Percentiles rank a stretch among this genome's conserved stretches.
Conservation (phyloP, 176 grass and related monocot species). For the Triticum dicoccoides region DNA sequence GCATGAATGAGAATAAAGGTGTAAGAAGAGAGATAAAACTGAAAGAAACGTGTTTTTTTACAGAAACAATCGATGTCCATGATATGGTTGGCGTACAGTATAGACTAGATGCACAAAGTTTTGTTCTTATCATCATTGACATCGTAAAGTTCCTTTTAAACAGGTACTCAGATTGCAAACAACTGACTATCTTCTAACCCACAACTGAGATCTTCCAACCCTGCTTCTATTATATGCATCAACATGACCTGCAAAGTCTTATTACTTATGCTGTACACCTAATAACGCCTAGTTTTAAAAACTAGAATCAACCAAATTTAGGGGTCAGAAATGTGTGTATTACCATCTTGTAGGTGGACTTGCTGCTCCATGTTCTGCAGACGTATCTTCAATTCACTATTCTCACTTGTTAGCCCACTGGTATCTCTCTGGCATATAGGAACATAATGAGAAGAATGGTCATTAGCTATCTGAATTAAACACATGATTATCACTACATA, state of each 20-base stretch:
- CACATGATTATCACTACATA: background rate
- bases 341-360: constrained; percentile 78
- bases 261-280: background rate
- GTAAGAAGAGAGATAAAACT: background rate
- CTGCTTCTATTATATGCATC: background rate
- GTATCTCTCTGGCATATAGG: constrained; percentile 61
- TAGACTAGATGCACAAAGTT: background rate
- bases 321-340: background rate
- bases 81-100: background rate
- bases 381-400: constrained; percentile 56
- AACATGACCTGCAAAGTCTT: background rate
- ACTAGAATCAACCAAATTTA: background rate
- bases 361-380: constrained; percentile 75
- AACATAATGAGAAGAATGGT: constrained; percentile 21
- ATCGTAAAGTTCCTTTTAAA: background rate
- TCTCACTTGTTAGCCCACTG: constrained; percentile 64
- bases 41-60: background rate
- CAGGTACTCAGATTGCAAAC: background rate
- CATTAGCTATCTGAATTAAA: constrained; percentile 25
- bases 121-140: background rate
- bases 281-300: background rate
- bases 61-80: background rate
- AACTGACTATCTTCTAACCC: background rate
- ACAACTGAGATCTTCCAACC: background rate
- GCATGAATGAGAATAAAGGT: background rate